phyloP scores from a whole-genome alignment of 2,329 filamentous ascomycete genomes.

The Talaromyces sp. region DNA sequence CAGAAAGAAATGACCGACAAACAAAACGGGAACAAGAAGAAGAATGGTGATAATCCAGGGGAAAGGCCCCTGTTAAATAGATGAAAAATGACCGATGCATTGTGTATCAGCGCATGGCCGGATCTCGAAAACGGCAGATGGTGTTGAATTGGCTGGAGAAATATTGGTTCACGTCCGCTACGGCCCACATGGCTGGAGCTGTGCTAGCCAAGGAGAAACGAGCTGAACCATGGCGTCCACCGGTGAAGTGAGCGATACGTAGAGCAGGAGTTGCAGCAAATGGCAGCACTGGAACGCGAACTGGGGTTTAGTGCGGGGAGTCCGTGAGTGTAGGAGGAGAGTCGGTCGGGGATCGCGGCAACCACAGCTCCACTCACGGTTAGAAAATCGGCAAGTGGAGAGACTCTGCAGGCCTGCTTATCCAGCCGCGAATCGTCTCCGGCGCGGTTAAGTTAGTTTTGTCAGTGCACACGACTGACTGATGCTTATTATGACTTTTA shows the following conservation, averaged over 20 bases:
- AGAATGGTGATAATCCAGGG: neutral
- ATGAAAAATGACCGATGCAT: neutral
- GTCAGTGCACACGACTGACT: neutral
- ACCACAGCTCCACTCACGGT: slow-evolving; percentile 10
- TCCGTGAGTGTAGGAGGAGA: neutral
- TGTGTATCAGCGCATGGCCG: neutral
- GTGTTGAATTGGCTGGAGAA: neutral
- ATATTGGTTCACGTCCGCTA: neutral
- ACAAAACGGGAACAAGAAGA: neutral
- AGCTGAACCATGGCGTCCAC: neutral
- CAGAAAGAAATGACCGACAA: neutral
- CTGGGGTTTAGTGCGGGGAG: slow-evolving; percentile 5
- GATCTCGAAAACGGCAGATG: slow-evolving; percentile 15
- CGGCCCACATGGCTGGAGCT: slow-evolving; percentile 2
- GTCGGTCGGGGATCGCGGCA: slow-evolving; percentile 8
- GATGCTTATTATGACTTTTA: neutral
- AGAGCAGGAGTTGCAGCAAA: neutral
- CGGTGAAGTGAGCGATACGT: neutral
- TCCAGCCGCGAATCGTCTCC: neutral
- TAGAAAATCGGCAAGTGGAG: slow-evolving; percentile 19
- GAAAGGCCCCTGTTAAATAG: neutral
- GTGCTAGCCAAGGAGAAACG: neutral
- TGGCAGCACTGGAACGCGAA: neutral
- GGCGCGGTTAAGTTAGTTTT: neutral
- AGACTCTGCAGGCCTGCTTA: neutral